phyloP scores from a whole-genome alignment of 2,329 filamentous ascomycete genomes.

The Pseudocercospora macadamiae region DNA sequence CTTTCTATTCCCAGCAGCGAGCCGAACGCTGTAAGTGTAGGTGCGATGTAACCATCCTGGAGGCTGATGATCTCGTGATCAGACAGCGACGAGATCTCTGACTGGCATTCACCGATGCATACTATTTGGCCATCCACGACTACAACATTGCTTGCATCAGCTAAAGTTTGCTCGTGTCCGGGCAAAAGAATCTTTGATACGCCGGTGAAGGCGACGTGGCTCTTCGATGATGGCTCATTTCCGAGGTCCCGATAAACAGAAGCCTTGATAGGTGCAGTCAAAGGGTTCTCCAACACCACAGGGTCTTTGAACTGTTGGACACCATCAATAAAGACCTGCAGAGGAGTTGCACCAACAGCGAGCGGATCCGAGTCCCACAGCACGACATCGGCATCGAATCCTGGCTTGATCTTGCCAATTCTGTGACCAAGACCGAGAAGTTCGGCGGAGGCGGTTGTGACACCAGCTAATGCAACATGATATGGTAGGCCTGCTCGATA shows the following conservation, averaged over 20 bases:
- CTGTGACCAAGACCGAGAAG: slow-evolving; percentile 44
- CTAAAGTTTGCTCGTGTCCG: slow-evolving; percentile 41
- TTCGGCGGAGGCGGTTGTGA: slow-evolving; percentile 46
- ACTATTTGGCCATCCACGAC: slow-evolving; percentile 57
- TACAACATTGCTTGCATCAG: slow-evolving; percentile 45
- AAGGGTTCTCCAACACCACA: slow-evolving; percentile 58
- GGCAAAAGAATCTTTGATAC: slow-evolving; percentile 57
- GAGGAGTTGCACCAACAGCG: slow-evolving; percentile 33
- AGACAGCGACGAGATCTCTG: slow-evolving; percentile 44
- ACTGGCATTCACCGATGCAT: slow-evolving; percentile 60
- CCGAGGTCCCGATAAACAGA: slow-evolving; percentile 45
- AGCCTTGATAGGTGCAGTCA: slow-evolving; percentile 44
- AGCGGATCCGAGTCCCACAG: slow-evolving; percentile 50
- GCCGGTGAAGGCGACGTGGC: slow-evolving; percentile 60
- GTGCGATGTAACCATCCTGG: slow-evolving; percentile 62
- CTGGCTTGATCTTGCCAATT: slow-evolving; percentile 45
- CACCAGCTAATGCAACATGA: slow-evolving; percentile 44
- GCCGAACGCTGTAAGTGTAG: slow-evolving; percentile 64
- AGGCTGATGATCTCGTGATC: slow-evolving; percentile 50
- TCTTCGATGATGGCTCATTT: slow-evolving; percentile 33
- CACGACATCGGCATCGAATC: slow-evolving; percentile 48
- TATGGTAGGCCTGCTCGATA: slow-evolving; percentile 47
- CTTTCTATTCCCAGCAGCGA: slow-evolving; percentile 64
- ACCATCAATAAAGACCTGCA: slow-evolving; percentile 50
- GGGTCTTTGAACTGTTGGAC: slow-evolving; percentile 54